Conservation (phyloP, 495 filamentous ascomycete genomes). For the Tuber calosporum region DNA sequence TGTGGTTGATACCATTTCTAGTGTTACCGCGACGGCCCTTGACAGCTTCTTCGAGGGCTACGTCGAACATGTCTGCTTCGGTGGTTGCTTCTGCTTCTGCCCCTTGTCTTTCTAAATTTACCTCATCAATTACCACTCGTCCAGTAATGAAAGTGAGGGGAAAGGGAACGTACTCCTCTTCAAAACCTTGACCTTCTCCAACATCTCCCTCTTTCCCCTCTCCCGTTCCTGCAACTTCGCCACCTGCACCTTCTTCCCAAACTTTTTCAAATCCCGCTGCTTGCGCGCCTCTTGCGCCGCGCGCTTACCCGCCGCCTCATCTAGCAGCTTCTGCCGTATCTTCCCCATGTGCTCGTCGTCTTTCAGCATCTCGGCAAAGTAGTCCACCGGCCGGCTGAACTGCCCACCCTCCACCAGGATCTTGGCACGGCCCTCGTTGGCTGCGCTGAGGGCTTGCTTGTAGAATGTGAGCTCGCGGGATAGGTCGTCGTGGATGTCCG, state of each 20-base stretch:
- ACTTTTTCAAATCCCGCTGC: constrained; percentile 95
- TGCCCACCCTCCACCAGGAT: constrained; percentile 65
- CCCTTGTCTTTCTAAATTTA: constrained; percentile 68
- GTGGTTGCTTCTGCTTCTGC: constrained; percentile 57
- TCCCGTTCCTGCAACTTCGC: constrained; percentile 88
- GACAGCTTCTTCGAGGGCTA: constrained; percentile 76
- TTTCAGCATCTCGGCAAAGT: constrained; percentile 98
- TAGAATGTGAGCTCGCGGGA: constrained; percentile 84
- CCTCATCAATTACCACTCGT: constrained; percentile 13
- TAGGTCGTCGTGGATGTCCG: constrained; percentile 48
- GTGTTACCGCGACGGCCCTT: constrained; percentile 46
- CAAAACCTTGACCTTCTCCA: constrained; percentile 86
- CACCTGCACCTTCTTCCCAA: constrained; percentile 96
- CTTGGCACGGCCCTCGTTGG: constrained; percentile 58
- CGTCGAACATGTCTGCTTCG: constrained; percentile 88
- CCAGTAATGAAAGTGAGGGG: constrained; percentile 8
- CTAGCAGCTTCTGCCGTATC: constrained; percentile 87
- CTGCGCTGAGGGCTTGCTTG: constrained; percentile 77
- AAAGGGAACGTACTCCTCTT: constrained; percentile 72
- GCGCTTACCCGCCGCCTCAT: constrained; percentile 87
- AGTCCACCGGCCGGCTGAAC: constrained; percentile 84
- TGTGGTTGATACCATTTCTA: constrained; percentile 45
- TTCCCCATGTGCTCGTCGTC: constrained; percentile 95
- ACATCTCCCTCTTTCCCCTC: constrained; percentile 78
- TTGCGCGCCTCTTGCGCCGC: constrained; percentile 82